Base-by-base conservation (phyloP, 2,329 filamentous ascomycete genomes). In the Aureobasidium sp. region DNA sequence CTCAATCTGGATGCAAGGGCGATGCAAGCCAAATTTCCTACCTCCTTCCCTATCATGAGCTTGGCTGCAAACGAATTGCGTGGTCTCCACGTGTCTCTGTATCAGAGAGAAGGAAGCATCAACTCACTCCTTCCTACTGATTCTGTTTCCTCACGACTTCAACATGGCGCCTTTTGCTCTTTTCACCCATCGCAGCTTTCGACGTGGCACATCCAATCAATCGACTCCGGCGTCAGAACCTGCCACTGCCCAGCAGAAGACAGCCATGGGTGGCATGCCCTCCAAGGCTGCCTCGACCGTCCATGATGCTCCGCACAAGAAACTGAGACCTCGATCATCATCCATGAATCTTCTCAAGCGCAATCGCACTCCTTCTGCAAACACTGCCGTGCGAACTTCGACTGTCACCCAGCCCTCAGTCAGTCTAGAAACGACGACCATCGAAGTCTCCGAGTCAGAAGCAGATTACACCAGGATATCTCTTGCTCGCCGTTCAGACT, bases 141-240 rank as follows among this genome's bases (percentile, higher is more conserved):
- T 39, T 11, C 39, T 21, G 25, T 30, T 15, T 41, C 32, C 5
- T 9, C 10, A 29, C 44, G 49, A 15, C 16, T 37, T 30, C 44
- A 7, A 21, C 37, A 60, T 60, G 57, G 57, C 57, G 39, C 57
- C 57, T 15, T 60, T 60, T 36, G 30, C 13, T 29, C 27, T 60
- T 5, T 60, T 60, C 37, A 45, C 36, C 21, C 47, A 52, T 47
- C 57, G 44, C 57, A 60, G 57, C 57, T 60, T 60, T 47, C 45
- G 47, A 52, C 57, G 57, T n/a, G 47, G 44, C 9, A 9, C 32
- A 37, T 27, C 55, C n/a, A 39, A n/a, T 45, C 47, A 50, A 52
- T 32, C 21, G 37, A 52, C 29, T n/a, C 15, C 36, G 30, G n/a
- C 30, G 47, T 39, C 45, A 21, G 37, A 52, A 8, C 29, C 57